These are phyloP conservation scores for Huntiella moniliformis DNA, from an alignment of 2,329 filamentous ascomycete genomes.

Conservation along the genomic window DNA sequence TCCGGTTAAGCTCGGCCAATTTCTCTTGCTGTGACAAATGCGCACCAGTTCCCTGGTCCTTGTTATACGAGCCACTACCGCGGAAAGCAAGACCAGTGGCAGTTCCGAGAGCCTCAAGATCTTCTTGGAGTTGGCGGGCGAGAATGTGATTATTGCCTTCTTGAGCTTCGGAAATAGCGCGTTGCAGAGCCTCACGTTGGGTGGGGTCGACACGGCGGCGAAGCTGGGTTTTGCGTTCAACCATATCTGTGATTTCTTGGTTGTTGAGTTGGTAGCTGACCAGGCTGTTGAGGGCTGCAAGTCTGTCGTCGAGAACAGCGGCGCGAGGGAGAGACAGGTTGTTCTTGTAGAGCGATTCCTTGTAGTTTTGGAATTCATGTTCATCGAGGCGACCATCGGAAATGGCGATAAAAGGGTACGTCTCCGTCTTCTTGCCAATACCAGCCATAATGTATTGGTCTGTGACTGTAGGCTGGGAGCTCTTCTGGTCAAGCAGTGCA, in stretches of 20 bases:
- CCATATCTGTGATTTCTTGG: conserved; percentile 60
- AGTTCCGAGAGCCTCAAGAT: conserved; percentile 43
- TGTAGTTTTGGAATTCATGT: conserved; percentile 65
- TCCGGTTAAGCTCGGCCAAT: conserved; percentile 62
- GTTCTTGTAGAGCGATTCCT: conserved; percentile 23
- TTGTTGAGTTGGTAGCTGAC: conserved; percentile 69
- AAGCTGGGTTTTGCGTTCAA: conserved; percentile 50
- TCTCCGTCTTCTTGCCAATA: conserved; percentile 64
- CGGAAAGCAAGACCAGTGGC: conserved; percentile 53
- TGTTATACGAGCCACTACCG: conserved; percentile 40
- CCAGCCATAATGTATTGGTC: conserved; percentile 70
- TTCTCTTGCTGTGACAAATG: conserved; percentile 56
- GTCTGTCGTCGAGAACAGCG: conserved; percentile 48
- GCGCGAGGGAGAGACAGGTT: conserved; percentile 43
- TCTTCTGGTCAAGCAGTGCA: conserved; percentile 59
- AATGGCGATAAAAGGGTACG: conserved; percentile 79
- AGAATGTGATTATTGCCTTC: conserved; percentile 41
- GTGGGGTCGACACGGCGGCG: conserved; percentile 46
- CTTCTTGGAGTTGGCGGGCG: conserved; percentile 34
- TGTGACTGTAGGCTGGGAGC: conserved; percentile 46
- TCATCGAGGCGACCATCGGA: conserved; percentile 77
- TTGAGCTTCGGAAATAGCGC: conserved; percentile 47
- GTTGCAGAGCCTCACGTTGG: conserved; percentile 48
- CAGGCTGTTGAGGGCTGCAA: conserved; percentile 61
- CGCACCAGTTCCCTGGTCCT: conserved; percentile 22